Percentiles rank a stretch among this genome's conserved stretches.
These are phyloP conservation scores for Botrytis galanthina DNA, from an alignment of 2,329 filamentous ascomycete species.

Conservation along the genomic window DNA sequence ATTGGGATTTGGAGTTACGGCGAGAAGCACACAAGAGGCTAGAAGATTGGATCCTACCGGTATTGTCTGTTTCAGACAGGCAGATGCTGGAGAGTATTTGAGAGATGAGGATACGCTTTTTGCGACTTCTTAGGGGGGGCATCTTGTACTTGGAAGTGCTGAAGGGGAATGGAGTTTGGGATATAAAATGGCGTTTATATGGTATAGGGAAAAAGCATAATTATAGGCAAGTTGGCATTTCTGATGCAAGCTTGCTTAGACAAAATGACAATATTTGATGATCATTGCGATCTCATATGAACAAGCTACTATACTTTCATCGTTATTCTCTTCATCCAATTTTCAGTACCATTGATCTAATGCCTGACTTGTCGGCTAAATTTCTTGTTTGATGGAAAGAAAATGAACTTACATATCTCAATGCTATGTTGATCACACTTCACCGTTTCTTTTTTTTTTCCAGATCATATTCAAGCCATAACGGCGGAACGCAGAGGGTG, in stretches of 20 bases:
- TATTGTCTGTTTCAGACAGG: conserved; percentile 85
- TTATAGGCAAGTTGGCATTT: conserved; percentile 9
- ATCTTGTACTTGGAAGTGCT: background rate
- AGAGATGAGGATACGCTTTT: conserved; percentile 74
- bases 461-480: background rate
- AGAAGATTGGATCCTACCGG: conserved; percentile 85
- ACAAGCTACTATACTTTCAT: background rate
- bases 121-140: conserved; percentile 41
- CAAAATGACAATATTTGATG: background rate
- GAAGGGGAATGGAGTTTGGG: conserved; percentile 18
- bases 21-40: conserved; percentile 80
- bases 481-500: background rate
- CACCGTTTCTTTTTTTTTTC: background rate
- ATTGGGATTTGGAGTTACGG: conserved; percentile 89
- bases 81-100: conserved; percentile 91
- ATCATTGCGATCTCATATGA: background rate
- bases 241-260: background rate
- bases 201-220: conserved; percentile 3
- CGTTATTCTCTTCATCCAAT: background rate
- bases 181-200: conserved; percentile 11
- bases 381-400: background rate
- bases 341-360: background rate
- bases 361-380: background rate
- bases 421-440: background rate
- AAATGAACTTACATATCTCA: background rate